phyloP scores from a whole-genome alignment of 2,329 filamentous ascomycete genomes.

The Colletotrichum euphorbiae region DNA sequence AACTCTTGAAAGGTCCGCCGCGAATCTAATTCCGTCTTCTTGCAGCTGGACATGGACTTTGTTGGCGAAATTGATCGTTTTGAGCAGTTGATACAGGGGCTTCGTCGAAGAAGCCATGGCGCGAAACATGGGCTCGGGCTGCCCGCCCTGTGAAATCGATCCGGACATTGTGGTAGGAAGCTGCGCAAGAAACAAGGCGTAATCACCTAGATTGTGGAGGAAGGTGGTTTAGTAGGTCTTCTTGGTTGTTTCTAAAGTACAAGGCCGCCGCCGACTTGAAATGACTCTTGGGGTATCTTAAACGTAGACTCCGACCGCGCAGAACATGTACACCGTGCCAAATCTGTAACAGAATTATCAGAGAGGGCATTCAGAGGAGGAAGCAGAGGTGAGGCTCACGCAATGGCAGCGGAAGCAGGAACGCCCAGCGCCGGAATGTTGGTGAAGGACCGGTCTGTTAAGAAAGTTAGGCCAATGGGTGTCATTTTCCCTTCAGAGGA shows the following conservation, averaged over 20 bases:
- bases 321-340: constrained; percentile 98
- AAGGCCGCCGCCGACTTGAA: constrained; percentile 40
- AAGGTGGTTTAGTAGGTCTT: constrained; percentile 30
- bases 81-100: constrained; percentile 74
- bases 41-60: constrained; percentile 79
- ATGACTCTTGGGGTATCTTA: constrained; percentile 66
- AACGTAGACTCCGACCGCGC: constrained; percentile 98
- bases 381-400: constrained; percentile 68
- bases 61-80: constrained; percentile 69
- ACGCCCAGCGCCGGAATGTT: constrained; percentile 83
- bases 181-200: background rate
- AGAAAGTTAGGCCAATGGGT: constrained; percentile 42
- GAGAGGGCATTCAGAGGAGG: constrained; percentile 26
- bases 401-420: constrained; percentile 88
- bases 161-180: constrained; percentile 41
- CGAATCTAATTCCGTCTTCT: constrained; percentile 86
- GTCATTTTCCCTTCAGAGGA: background rate
- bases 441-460: constrained; percentile 80
- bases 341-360: constrained; percentile 66
- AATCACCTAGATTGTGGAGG: constrained; percentile 26
- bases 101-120: constrained; percentile 83
- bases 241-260: constrained; percentile 42
- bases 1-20: constrained; percentile 86
- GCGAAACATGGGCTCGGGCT: constrained; percentile 69
- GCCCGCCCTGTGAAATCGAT: constrained; percentile 41